Conservation (phyloP, 345 rosid genomes). For the Cardamine resedifolia region DNA sequence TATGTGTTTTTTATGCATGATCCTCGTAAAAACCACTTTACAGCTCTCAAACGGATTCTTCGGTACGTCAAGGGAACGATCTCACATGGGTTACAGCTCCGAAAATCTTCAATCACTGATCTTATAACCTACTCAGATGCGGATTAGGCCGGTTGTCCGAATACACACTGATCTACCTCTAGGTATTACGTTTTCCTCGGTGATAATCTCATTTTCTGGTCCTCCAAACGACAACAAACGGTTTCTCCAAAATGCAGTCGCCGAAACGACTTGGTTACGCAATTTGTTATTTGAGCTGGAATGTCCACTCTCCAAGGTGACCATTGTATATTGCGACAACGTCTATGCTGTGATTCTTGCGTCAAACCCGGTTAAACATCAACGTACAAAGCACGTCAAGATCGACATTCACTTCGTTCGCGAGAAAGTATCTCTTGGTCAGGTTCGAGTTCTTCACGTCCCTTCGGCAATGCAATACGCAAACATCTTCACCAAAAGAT, state of each 20-base stretch:
- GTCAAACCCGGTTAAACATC: neutral
- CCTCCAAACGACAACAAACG: neutral
- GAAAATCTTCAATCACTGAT: neutral
- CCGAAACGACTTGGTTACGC: neutral
- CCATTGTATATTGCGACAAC: too few relatives aligned
- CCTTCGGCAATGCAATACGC: neutral
- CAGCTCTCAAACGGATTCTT: neutral
- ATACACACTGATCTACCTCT: neutral
- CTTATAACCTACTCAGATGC: neutral
- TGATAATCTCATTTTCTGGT: neutral
- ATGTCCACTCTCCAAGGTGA: too few relatives aligned
- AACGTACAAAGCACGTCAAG: neutral
- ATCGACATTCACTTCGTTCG: neutral
- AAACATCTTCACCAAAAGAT: neutral
- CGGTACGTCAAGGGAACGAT: neutral
- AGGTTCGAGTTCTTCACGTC: neutral
- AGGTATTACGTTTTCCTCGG: neutral
- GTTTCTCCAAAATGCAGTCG: neutral
- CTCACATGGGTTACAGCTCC: neutral
- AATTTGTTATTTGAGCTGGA: too few relatives aligned
- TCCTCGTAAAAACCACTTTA: neutral
- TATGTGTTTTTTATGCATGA: neutral
- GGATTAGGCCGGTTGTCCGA: neutral
- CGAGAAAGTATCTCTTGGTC: neutral
- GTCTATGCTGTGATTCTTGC: neutral